These are phyloP conservation scores for Dactylellina cionopaga DNA, from an alignment of 2,329 filamentous ascomycete species.

Conservation along the genomic window DNA sequence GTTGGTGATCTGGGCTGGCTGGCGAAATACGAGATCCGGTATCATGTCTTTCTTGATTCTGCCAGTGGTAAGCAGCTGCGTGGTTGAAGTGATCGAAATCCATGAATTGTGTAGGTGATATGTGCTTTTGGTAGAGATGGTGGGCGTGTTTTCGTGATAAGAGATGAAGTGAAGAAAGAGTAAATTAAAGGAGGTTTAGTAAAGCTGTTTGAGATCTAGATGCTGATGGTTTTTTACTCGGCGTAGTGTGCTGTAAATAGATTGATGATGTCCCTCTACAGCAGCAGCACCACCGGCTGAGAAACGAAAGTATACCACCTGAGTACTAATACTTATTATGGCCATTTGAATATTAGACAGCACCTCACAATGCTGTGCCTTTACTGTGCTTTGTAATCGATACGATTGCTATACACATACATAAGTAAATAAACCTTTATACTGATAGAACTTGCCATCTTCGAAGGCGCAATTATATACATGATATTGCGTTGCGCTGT, in stretches of 20 bases:
- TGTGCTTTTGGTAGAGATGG: too few relatives aligned
- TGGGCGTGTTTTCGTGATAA: too few relatives aligned
- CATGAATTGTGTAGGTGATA: too few relatives aligned
- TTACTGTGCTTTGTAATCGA: not conserved
- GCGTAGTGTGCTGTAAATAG: too few relatives aligned
- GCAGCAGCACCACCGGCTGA: too few relatives aligned
- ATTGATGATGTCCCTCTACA: too few relatives aligned
- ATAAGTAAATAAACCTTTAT: not conserved
- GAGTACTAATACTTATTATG: too few relatives aligned
- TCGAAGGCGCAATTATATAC: too few relatives aligned
- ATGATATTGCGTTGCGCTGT: not conserved
- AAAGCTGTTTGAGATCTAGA: not conserved
- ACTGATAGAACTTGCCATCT: not conserved
- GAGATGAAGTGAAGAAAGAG: not conserved
- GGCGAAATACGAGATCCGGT: not conserved
- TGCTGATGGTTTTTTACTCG: not conserved
- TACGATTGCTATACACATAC: not conserved
- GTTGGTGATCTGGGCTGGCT: not conserved
- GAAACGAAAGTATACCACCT: too few relatives aligned
- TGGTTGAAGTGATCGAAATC: slow-evolving; percentile 4
- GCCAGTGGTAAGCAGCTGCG: slow-evolving; percentile 8
- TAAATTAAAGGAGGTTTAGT: not conserved
- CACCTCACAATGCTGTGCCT: not conserved
- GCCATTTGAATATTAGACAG: too few relatives aligned
- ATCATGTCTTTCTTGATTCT: not conserved